Conservation (phyloP, 2,329 filamentous ascomycete species). For the Hypoxylon sp. region DNA sequence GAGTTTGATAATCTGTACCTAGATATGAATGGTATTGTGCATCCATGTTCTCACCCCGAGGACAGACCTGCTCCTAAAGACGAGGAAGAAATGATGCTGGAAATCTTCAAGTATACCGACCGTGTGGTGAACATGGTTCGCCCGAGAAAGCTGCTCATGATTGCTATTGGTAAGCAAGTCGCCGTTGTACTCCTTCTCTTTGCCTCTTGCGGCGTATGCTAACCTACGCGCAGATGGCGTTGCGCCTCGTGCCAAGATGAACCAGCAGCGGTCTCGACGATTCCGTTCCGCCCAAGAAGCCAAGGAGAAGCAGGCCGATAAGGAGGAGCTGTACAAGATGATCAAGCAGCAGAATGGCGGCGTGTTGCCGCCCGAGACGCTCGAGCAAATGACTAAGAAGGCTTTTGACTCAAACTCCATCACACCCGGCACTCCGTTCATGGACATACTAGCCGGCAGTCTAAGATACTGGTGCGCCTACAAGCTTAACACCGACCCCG, state of each 20-base stretch:
- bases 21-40: slow-evolving; percentile 99
- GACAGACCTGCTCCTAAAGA: slow-evolving; percentile 89
- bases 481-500: slow-evolving; percentile 95
- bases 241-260: slow-evolving; percentile 98
- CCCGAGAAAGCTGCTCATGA: slow-evolving; percentile 94
- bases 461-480: slow-evolving; percentile 97
- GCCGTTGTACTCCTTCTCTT: slow-evolving; percentile 18
- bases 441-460: slow-evolving; percentile 91
- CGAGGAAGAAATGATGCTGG: slow-evolving; percentile 99
- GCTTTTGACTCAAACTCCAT: slow-evolving; percentile 90
- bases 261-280: slow-evolving; percentile 94
- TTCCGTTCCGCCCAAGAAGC: slow-evolving; percentile 96
- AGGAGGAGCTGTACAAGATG: slow-evolving; percentile 84
- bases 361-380: slow-evolving; percentile 65
- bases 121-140: slow-evolving; percentile 98
- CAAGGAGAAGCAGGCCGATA: slow-evolving; percentile 90
- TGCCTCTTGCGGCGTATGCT: slow-evolving; percentile 5
- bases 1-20: slow-evolving; percentile 98
- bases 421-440: slow-evolving; percentile 96
- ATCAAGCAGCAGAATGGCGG: slow-evolving; percentile 80
- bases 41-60: slow-evolving; percentile 97
- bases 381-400: slow-evolving; percentile 76
- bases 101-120: slow-evolving; percentile 98
- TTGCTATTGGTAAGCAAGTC: slow-evolving; percentile 80
- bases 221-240: slow-evolving; percentile 75